phyloP scores from a whole-genome alignment of 495 filamentous ascomycete genomes.

The Arthonia radiata region DNA sequence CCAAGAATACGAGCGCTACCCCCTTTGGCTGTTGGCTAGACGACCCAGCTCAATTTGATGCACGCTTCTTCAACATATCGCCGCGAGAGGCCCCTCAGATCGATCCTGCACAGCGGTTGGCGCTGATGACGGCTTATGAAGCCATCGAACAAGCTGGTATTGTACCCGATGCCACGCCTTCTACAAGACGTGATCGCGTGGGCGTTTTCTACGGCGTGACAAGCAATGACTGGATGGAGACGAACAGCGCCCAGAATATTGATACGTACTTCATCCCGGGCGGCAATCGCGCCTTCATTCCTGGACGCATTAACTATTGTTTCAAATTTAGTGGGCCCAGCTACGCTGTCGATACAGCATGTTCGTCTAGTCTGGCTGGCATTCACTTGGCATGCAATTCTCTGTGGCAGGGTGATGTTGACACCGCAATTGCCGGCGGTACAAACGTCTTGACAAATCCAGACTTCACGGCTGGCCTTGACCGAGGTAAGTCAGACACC shows the following conservation, averaged over 20 bases:
- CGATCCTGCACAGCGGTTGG: slow-evolving; percentile 16
- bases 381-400: slow-evolving; percentile 7
- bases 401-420: slow-evolving; percentile 6
- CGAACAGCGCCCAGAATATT: slow-evolving; percentile 14
- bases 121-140: slow-evolving; percentile 15
- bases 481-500: too few relatives aligned
- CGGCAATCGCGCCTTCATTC: slow-evolving; percentile 14
- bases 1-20: slow-evolving; percentile 12
- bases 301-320: slow-evolving; percentile 20
- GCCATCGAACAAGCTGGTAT: slow-evolving; percentile 17
- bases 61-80: slow-evolving; percentile 19
- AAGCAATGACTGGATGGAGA: slow-evolving; percentile 16
- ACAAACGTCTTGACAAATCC: slow-evolving; percentile 11
- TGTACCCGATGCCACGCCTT: slow-evolving; percentile 11
- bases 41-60: slow-evolving; percentile 16
- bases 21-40: slow-evolving; percentile 17
- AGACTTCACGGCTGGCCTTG: slow-evolving; percentile 7
- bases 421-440: slow-evolving; percentile 8
- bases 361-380: slow-evolving; percentile 13
- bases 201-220: slow-evolving; percentile 16
- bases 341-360: slow-evolving; percentile 19
- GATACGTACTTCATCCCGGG: slow-evolving; percentile 19
- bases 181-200: slow-evolving; percentile 12
- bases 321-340: slow-evolving; percentile 19
- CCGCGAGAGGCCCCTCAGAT: slow-evolving; percentile 17